These are phyloP conservation scores for Mortierella claussenii DNA, from an alignment of 192 early-diverging fungal species.

Conservation along the genomic window DNA sequence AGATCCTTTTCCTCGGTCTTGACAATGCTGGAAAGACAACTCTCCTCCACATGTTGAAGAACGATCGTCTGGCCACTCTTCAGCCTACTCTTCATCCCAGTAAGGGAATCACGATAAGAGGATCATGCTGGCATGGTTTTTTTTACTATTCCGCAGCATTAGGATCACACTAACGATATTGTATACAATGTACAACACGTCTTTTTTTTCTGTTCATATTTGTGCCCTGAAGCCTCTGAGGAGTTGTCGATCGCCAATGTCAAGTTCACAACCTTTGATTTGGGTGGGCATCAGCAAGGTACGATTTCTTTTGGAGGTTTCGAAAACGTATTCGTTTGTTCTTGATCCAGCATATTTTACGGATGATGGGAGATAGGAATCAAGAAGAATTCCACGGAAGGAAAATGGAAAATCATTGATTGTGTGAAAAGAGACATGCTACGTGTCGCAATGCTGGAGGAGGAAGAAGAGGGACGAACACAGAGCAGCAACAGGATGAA, in stretches of 20 bases:
- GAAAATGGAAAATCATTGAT: no score
- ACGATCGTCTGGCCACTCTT: constrained; percentile 93
- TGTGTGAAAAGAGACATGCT: no score
- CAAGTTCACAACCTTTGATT: constrained; percentile 97
- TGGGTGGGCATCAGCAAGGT: constrained; percentile 96
- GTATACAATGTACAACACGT: no score
- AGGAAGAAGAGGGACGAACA: no score
- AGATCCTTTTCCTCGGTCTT: constrained; percentile 97
- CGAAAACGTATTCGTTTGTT: neutral
- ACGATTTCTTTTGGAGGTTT: constrained; percentile 7
- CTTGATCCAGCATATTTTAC: no score
- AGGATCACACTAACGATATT: no score
- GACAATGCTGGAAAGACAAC: constrained; percentile 99
- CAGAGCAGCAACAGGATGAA: no score
- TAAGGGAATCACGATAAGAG: constrained; percentile 53
- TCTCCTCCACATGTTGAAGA: constrained; percentile 99
- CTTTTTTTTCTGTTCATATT: no score
- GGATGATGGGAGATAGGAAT: no score
- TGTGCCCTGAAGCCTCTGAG: no score
- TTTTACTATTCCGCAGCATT: constrained; percentile 37
- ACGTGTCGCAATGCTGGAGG: no score
- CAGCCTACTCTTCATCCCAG: constrained; percentile 98
- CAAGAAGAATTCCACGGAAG: no score
- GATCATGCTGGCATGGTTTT: neutral
- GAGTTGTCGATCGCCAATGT: constrained; percentile 98